A percentile compares a stretch with the other conserved stretches of the same genome.
phyloP scores from a whole-genome alignment of 2,329 filamentous ascomycete species.

The Talaromyces sp. region DNA sequence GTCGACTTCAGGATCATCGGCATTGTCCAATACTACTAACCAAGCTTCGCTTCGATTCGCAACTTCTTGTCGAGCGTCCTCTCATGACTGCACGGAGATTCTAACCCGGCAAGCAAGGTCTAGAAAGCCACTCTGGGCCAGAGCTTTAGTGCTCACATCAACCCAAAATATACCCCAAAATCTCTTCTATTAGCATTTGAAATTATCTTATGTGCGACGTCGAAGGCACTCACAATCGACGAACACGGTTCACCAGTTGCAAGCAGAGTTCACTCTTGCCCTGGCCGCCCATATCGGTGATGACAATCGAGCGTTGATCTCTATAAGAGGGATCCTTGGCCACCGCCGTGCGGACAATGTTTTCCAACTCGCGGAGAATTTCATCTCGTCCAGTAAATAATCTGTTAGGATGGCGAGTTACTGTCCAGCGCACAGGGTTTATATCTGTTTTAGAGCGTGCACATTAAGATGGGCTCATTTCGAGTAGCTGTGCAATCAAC shows the following conservation, averaged over 20 bases:
- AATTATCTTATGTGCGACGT: no score
- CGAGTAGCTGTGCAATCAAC: background rate
- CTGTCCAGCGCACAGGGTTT: background rate
- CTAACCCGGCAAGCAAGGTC: background rate
- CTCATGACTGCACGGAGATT: background rate
- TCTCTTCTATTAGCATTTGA: background rate
- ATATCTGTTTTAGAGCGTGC: no score
- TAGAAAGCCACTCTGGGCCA: background rate
- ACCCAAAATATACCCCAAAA: conserved; percentile 10
- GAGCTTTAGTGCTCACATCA: background rate
- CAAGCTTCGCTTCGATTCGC: background rate
- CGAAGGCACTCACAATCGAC: background rate
- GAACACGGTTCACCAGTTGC: background rate
- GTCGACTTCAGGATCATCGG: background rate
- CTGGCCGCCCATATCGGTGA: background rate
- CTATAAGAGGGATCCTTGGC: background rate
- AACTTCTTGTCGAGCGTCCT: background rate
- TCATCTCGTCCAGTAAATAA: background rate
- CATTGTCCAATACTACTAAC: conserved; percentile 8
- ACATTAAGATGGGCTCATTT: no score
- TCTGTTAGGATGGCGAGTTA: background rate
- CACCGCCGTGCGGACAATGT: background rate
- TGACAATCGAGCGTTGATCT: background rate
- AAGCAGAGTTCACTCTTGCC: conserved; percentile 10
- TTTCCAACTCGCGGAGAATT: background rate